A percentile compares a stretch with the other conserved stretches of the same genome.
These are phyloP conservation scores for Cercospora sesami DNA, from an alignment of 2,329 filamentous ascomycete species.

Conservation along the genomic window DNA sequence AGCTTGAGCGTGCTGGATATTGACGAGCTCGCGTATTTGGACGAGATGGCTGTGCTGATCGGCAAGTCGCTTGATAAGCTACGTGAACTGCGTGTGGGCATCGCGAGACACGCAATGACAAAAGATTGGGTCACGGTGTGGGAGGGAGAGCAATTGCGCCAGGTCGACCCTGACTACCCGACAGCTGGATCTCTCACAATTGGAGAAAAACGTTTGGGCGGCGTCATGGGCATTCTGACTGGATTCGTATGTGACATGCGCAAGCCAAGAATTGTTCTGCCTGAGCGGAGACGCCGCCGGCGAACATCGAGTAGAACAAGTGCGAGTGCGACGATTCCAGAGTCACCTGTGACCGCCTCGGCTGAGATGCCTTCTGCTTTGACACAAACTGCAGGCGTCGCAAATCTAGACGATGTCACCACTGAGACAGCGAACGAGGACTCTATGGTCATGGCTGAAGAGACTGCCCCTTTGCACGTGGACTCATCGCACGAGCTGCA, in stretches of 20 bases:
- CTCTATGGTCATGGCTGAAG: not conserved
- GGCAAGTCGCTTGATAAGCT: constrained; percentile 67
- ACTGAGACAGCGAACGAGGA: constrained; percentile 11
- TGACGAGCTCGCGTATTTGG: constrained; percentile 77
- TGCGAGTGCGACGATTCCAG: not conserved
- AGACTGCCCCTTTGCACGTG: not conserved
- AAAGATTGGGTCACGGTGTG: constrained; percentile 61
- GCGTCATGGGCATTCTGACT: constrained; percentile 67
- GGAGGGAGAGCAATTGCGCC: constrained; percentile 63
- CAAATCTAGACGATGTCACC: constrained; percentile 22
- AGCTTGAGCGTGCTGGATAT: constrained; percentile 77
- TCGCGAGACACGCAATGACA: constrained; percentile 58
- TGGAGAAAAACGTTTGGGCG: constrained; percentile 64
- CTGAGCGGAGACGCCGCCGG: constrained; percentile 24
- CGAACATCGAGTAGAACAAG: constrained; percentile 15
- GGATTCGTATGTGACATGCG: constrained; percentile 65
- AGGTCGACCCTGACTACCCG: constrained; percentile 63
- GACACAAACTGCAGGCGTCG: constrained; percentile 17
- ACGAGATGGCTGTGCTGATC: constrained; percentile 77
- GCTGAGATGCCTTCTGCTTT: constrained; percentile 1
- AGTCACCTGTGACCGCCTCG: constrained; percentile 5
- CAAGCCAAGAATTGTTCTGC: constrained; percentile 31
- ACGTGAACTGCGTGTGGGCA: constrained; percentile 71
- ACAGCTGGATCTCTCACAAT: constrained; percentile 50
- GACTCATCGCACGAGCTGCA: not conserved